Base-by-base conservation (phyloP, 2,329 filamentous ascomycete species). In the Microdochium bolleyi region DNA sequence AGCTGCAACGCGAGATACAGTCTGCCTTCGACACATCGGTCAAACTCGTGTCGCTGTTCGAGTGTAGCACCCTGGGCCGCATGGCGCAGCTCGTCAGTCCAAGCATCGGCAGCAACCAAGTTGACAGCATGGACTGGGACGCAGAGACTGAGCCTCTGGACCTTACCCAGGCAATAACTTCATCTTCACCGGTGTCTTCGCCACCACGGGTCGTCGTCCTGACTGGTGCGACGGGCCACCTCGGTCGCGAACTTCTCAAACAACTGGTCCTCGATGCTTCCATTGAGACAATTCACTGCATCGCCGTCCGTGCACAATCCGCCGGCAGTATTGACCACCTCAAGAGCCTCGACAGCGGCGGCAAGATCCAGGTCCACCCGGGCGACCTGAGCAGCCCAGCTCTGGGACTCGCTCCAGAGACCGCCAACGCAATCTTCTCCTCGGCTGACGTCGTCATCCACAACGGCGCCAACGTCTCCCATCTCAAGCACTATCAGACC, bases 401-500 rank as follows among this genome's bases (percentile, higher is more conserved):
- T 2, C 51, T 56, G 2, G 55, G 55, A 24, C 24, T 56, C 2
- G 10, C 24, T 32, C 13, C 48, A 8, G 21, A 22, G 3, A n/a
- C 2, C 8, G 51, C 51, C 5, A n/a, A 24, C 19, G 14, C 37
- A 0, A 60, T 64, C 30, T 66, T 79, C 27, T 58, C 54, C 13
- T 49, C 65, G 3, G 55, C 59, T 1, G 62, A 68, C 19, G 60
- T 65, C n/a, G 73, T 85, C 49, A 73, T 87, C 21, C 84, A 80
- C 62, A 67, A 63, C 49, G 77, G 73, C 16, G 74, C 73, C 24
- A 65, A 69, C 30, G 60, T 61, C 24, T 68, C 59, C 19, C 72
- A 62, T 61, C 56, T 61, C 55, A 67, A 74, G 24, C 58, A 60
- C 3, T 75, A 74, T 57, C 27, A 60, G 16, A 58, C 62, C 1